phyloP scores from a whole-genome alignment of 768 basidiomycete species.

The Pisolithus marmoratus region DNA sequence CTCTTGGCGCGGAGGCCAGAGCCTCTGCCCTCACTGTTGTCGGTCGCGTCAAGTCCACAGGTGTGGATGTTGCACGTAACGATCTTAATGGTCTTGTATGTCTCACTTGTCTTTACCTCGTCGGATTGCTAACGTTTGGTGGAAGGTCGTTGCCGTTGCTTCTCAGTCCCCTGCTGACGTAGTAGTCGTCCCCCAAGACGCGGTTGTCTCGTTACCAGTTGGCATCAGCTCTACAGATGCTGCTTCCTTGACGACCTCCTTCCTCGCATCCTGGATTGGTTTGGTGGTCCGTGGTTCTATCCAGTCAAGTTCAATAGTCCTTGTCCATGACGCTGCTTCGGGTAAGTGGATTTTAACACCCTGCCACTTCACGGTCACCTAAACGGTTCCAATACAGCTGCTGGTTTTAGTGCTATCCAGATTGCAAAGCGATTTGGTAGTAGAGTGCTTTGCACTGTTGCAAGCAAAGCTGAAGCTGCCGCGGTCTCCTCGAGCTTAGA shows the following conservation, averaged over 20 bases:
- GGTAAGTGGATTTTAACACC: slow-evolving; percentile 6
- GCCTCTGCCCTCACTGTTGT: slow-evolving; percentile 12
- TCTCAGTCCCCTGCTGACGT: slow-evolving; percentile 7
- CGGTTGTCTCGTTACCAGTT: slow-evolving; percentile 10
- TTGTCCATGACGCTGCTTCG: slow-evolving; percentile 23
- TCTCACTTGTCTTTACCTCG: background rate
- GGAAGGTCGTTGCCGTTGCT: slow-evolving; percentile 15
- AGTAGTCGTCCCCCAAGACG: slow-evolving; percentile 1
- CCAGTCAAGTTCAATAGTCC: slow-evolving; percentile 16
- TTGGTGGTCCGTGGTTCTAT: slow-evolving; percentile 15
- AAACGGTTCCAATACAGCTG: slow-evolving; percentile 9
- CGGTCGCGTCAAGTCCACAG: slow-evolving; percentile 15
- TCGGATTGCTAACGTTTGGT: background rate
- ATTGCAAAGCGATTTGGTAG: slow-evolving; percentile 17
- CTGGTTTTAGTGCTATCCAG: slow-evolving; percentile 22
- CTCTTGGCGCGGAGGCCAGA: slow-evolving; percentile 6
- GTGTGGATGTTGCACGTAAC: slow-evolving; percentile 1
- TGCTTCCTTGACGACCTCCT: slow-evolving; percentile 14
- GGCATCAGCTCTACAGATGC: slow-evolving; percentile 13
- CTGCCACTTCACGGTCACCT: background rate
- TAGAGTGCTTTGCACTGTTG: slow-evolving; percentile 18
- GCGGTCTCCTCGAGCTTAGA: slow-evolving; percentile 9
- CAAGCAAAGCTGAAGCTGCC: slow-evolving; percentile 9
- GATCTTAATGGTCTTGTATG: slow-evolving; percentile 9
- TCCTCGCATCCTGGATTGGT: slow-evolving; percentile 25